Evolutionary conservation across 2,329 filamentous ascomycete genomes (phyloP).

Genomic region (Fusarium pilosicola): DNA sequence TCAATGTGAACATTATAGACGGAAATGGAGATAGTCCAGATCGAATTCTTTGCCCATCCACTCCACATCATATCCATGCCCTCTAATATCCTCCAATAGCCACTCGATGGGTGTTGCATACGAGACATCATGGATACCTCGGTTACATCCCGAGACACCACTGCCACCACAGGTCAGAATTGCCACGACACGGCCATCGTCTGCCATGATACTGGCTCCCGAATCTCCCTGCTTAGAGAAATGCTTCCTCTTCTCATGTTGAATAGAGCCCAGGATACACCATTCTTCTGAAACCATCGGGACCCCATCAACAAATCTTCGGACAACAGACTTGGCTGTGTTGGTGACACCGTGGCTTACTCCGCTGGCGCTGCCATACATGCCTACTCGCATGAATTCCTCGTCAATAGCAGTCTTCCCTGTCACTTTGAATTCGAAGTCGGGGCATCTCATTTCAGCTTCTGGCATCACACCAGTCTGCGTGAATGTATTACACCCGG

Average conservation of each 20-base stretch:
- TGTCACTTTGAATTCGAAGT: rapidly evolving
- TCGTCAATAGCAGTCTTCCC: background rate
- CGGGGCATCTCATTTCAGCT: background rate
- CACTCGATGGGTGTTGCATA: slow-evolving; percentile 21
- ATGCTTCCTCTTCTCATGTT: rapidly evolving
- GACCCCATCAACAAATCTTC: background rate
- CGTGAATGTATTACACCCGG: rapidly evolving
- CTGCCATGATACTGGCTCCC: background rate
- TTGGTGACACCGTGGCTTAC: background rate
- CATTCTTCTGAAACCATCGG: slow-evolving; percentile 3
- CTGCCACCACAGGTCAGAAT: background rate
- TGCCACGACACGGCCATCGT: background rate
- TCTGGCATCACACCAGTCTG: background rate
- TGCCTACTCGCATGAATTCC: background rate
- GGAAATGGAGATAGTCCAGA: background rate
- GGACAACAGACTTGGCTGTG: background rate
- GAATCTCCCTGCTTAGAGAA: background rate
- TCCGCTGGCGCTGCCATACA: background rate
- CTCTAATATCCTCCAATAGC: slow-evolving; percentile 10
- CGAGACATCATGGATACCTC: background rate
- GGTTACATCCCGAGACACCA: rapidly evolving
- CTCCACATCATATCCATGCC: background rate
- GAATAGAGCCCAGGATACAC: background rate
- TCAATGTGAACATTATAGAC: too few species aligned
- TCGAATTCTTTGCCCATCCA: background rate